Evolutionary conservation across 2,329 filamentous ascomycete species (phyloP).

Genomic region (Cordyceps fumosorosea): DNA sequence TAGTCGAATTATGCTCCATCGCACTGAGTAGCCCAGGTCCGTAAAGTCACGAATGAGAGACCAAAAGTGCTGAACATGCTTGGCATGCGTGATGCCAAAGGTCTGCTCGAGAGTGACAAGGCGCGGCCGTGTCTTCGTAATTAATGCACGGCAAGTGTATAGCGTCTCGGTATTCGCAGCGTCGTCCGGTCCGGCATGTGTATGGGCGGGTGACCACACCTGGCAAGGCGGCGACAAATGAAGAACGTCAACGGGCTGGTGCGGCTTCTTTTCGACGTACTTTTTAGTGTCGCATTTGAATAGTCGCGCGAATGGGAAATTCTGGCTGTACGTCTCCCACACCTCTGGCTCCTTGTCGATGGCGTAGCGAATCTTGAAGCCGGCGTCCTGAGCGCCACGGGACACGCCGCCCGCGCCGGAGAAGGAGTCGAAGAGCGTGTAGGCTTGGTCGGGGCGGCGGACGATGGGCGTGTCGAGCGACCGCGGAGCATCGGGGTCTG

Average conservation of each 20-base stretch:
- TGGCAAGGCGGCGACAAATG: constrained; percentile 77
- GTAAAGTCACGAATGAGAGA: constrained; percentile 59
- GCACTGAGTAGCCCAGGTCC: constrained; percentile 58
- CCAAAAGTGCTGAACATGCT: constrained; percentile 50
- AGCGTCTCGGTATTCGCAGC: constrained; percentile 60
- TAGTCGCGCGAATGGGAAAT: constrained; percentile 49
- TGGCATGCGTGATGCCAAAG: constrained; percentile 52
- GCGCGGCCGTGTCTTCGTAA: constrained; percentile 55
- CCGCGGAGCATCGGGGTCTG: background rate
- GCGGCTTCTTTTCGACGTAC: constrained; percentile 36
- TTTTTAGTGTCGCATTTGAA: constrained; percentile 40
- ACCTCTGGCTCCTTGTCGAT: constrained; percentile 58
- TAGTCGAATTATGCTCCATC: constrained; percentile 57
- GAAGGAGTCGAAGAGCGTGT: constrained; percentile 66
- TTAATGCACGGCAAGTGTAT: constrained; percentile 46
- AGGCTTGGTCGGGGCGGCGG: constrained; percentile 35
- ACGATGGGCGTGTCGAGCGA: background rate
- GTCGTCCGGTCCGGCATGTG: constrained; percentile 59
- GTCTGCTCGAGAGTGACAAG: constrained; percentile 77
- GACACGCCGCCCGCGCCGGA: constrained; percentile 68
- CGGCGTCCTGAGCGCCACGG: constrained; percentile 51
- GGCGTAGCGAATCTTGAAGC: constrained; percentile 52
- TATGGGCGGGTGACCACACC: constrained; percentile 67
- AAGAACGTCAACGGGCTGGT: constrained; percentile 54
- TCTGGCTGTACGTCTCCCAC: constrained; percentile 48